Percentiles rank a stretch among this genome's conserved stretches.
These are phyloP conservation scores for Vanderwaltozyma verrucispora DNA, from an alignment of 805 yeast genomes.

Conservation along the genomic window DNA sequence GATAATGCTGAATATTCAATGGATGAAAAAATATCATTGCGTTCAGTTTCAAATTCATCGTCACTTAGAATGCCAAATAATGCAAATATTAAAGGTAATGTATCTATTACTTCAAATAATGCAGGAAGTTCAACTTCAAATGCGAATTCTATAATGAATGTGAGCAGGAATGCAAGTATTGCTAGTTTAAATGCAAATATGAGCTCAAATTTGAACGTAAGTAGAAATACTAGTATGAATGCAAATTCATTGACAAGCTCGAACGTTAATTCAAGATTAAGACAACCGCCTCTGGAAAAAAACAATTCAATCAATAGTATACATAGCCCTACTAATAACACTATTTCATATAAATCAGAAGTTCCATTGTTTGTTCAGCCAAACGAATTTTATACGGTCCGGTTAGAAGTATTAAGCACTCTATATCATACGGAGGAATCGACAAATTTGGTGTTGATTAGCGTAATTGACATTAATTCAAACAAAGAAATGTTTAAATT, in stretches of 20 bases:
- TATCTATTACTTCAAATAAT: neutral
- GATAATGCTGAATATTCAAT: neutral
- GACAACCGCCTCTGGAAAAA: neutral
- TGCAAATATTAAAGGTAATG: neutral
- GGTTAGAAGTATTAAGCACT: slow-evolving; percentile 40
- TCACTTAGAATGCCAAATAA: neutral
- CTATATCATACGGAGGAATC: slow-evolving; percentile 43
- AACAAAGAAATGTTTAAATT: slow-evolving; percentile 67
- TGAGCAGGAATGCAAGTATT: neutral
- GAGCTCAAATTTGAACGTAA: neutral
- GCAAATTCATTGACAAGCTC: neutral
- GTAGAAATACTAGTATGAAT: too few species aligned
- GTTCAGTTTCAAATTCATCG: neutral
- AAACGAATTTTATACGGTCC: slow-evolving; percentile 42
- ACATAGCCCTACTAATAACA: neutral
- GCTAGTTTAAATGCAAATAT: neutral
- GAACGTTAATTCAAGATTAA: neutral
- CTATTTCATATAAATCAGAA: slow-evolving; percentile 18
- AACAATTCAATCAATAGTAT: neutral
- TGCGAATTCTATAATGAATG: neutral
- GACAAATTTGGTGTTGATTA: slow-evolving; percentile 44
- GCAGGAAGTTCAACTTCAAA: neutral
- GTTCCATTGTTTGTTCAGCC: slow-evolving; percentile 49
- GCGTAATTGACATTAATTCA: slow-evolving; percentile 51
- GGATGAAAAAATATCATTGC: neutral